Evolutionary conservation across 306 rosid species (phyloP).

Genomic region (Fagus crenata): DNA sequence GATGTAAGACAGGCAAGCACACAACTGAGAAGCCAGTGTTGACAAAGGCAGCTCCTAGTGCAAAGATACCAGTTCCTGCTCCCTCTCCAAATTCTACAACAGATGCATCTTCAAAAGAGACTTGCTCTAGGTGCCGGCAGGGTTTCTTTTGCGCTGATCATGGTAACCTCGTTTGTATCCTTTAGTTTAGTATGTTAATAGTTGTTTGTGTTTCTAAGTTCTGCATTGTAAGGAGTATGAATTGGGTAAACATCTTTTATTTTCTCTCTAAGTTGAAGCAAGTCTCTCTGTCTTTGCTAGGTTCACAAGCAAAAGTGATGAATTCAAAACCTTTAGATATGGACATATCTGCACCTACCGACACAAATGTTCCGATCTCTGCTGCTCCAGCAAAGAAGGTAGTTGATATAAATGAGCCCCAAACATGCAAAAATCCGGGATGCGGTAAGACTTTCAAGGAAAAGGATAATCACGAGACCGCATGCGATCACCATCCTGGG

Average conservation of each 20-base stretch:
- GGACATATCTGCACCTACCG: conserved; percentile 33
- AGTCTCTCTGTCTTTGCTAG: conserved; percentile 28
- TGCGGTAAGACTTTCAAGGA: conserved; percentile 83
- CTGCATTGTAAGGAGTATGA: too few relatives aligned
- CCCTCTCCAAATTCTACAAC: conserved; percentile 38
- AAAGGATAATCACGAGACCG: conserved; percentile 77
- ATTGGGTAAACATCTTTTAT: neutral
- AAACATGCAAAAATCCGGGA: conserved; percentile 70
- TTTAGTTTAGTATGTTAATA: neutral
- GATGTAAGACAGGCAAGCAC: conserved; percentile 89
- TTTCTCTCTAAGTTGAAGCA: conserved; percentile 12
- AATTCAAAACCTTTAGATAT: conserved; percentile 37
- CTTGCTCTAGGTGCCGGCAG: conserved; percentile 88
- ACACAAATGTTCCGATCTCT: conserved; percentile 30
- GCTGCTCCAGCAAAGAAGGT: conserved; percentile 57
- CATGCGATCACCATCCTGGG: conserved; percentile 90
- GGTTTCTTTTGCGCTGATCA: conserved; percentile 97
- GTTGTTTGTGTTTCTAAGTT: neutral
- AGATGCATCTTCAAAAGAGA: conserved; percentile 51
- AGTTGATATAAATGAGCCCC: conserved; percentile 70
- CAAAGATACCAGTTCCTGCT: conserved; percentile 37
- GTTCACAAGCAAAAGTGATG: conserved; percentile 54
- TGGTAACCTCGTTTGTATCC: conserved; percentile 47
- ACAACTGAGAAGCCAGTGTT: conserved; percentile 74
- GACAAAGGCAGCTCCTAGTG: conserved; percentile 30